Evolutionary conservation across 2,329 filamentous ascomycete genomes (phyloP).

Genomic region (Botryotinia globosa): DNA sequence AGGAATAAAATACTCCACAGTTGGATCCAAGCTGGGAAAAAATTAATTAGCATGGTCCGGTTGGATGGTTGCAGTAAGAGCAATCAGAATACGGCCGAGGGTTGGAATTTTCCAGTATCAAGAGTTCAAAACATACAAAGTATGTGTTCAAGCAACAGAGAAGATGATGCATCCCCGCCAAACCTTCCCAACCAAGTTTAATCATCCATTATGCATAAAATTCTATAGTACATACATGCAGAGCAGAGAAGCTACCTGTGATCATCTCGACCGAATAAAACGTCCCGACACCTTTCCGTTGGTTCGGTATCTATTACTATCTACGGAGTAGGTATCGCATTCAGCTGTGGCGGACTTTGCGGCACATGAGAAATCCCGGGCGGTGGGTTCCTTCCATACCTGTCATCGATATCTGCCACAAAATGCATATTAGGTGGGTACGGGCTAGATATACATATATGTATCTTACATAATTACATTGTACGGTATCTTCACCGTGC

Average conservation of each 20-base stretch:
- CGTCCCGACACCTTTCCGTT: background rate
- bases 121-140: too few species aligned
- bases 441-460: background rate
- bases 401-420: background rate
- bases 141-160: background rate
- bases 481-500: background rate
- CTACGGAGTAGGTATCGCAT: background rate
- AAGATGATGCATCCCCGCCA: background rate
- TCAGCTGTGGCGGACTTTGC: background rate
- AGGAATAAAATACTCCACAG: background rate
- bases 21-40: background rate
- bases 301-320: background rate
- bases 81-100: background rate
- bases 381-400: background rate
- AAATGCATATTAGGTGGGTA: background rate
- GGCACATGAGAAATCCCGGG: background rate
- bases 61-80: background rate
- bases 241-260: background rate
- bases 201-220: background rate
- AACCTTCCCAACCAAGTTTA: background rate
- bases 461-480: too few species aligned
- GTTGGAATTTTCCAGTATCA: background rate
- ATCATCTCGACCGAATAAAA: background rate
- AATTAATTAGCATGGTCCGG: background rate
- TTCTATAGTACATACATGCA: too few species aligned